Evolutionary conservation across 305 asterid genomes (phyloP).

Genomic region (Fraxinus xanthoxyloides): DNA sequence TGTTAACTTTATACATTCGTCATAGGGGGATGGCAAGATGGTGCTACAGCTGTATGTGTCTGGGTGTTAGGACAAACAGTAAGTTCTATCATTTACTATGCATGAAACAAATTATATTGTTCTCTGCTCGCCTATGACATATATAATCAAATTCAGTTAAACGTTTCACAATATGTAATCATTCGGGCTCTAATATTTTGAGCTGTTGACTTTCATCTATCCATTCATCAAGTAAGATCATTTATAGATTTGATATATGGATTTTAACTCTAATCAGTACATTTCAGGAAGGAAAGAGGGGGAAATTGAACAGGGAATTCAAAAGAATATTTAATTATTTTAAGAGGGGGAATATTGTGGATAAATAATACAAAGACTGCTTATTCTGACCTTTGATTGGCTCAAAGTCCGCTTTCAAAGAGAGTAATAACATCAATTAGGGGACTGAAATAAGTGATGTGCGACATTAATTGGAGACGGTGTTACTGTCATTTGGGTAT

Average conservation of each 20-base stretch:
- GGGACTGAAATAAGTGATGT: not conserved
- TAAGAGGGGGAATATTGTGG: not conserved
- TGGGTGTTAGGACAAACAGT: constrained; percentile 82
- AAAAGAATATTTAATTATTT: too few relatives aligned
- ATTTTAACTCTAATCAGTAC: not conserved
- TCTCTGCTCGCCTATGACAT: not conserved
- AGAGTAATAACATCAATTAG: not conserved
- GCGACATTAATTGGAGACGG: not conserved
- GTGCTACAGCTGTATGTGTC: constrained; percentile 87
- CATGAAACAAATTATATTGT: not conserved
- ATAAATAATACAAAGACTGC: not conserved
- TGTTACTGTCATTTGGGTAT: not conserved
- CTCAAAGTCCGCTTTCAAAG: not conserved
- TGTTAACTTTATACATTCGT: constrained; percentile 23
- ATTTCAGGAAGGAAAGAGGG: not conserved
- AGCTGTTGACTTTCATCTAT: constrained; percentile 1
- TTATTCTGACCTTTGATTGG: not conserved
- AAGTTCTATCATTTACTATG: constrained; percentile 32
- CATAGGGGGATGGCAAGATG: constrained; percentile 93
- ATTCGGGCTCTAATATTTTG: not conserved
- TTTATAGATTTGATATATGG: not conserved
- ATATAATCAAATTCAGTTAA: constrained; percentile 13
- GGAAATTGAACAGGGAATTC: not conserved
- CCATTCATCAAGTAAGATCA: not conserved
- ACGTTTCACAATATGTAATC: not conserved